Base-by-base conservation (phyloP, 164 flowering plant species). In the Vitis cinerea region DNA sequence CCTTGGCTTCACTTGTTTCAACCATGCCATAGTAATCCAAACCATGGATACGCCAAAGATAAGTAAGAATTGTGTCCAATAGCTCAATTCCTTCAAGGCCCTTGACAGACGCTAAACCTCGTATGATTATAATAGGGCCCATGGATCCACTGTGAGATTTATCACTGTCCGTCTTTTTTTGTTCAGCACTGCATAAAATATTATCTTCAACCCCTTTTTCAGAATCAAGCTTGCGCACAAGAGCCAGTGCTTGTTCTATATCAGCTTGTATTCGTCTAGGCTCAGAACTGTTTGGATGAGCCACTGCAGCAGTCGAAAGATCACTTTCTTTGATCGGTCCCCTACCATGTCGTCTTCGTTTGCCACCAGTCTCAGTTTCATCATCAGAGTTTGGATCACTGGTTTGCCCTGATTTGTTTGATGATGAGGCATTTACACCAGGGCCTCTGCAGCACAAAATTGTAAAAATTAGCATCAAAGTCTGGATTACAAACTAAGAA, bases 1-100 rank as follows among this genome's bases (percentile, higher is more conserved):
- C 97, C 83, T 90, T 93, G 6, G 97, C 80, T 69, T 96, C 99
- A 84, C 72, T 81, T 63, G 85, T 83, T 81, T 96, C 99, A 76
- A 69, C 59, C 92, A 88, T 78, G 37, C 99, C 99, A 86, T 96
- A 96, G 74, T 93, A 96, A 80, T 96, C 98, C 66, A 93, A 66
- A 31, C 98, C 95, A 84, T 96, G 99, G 59, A 96, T 78, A 31
- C 98, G 94, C 97, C 97, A 96, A 16, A 96, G 90, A 77, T 92
- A 96, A n/a, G 99, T 93, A 7, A 92, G 52, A 30, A 96, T 83
- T 13, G 97, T 90, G 71, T 96, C 99, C 62, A 96, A 80, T 48
- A 96, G 83, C 78, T 96, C 99, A 76, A 87, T 72, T 11, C 99
- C 99, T 75, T 96, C 99, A 8, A 96, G 85, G 50, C 99, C 99